Percentiles rank a stretch among this genome's conserved stretches.
phyloP scores from a whole-genome alignment of 345 rosid genomes.

The Punica granatum region DNA sequence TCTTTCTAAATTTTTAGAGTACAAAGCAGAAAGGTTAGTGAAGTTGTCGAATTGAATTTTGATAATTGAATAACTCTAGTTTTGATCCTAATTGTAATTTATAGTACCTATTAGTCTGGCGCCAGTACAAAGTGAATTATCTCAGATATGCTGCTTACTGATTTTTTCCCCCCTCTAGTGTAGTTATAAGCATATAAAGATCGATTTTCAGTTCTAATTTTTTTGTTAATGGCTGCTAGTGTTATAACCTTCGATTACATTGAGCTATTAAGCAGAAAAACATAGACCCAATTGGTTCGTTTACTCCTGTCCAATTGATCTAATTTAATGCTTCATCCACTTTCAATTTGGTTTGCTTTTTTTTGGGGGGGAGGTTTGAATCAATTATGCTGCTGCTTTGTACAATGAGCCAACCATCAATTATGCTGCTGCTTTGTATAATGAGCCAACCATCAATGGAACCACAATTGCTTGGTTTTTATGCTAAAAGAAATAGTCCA shows the following conservation, averaged over 20 bases:
- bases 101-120: not conserved
- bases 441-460: not conserved
- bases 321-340: not conserved
- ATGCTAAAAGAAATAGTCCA: not conserved
- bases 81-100: not conserved
- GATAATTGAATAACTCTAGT: not conserved
- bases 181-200: not conserved
- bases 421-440: not conserved
- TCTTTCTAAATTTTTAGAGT: not conserved
- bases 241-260: not conserved
- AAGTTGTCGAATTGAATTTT: not conserved
- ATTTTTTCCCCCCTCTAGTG: not conserved
- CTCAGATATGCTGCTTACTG: not conserved
- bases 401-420: not conserved
- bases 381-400: not conserved
- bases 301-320: not conserved
- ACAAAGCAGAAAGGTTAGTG: not conserved
- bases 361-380: not conserved
- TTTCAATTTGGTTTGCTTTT: not conserved
- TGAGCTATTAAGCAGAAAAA: not conserved
- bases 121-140: not conserved
- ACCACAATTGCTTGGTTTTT: not conserved
- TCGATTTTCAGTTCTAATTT: not conserved
- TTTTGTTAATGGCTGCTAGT: not conserved
- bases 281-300: not conserved